Percentiles rank a stretch among this genome's conserved stretches.
phyloP scores from a whole-genome alignment of 208 protist species.

The Leishmania arabica region DNA sequence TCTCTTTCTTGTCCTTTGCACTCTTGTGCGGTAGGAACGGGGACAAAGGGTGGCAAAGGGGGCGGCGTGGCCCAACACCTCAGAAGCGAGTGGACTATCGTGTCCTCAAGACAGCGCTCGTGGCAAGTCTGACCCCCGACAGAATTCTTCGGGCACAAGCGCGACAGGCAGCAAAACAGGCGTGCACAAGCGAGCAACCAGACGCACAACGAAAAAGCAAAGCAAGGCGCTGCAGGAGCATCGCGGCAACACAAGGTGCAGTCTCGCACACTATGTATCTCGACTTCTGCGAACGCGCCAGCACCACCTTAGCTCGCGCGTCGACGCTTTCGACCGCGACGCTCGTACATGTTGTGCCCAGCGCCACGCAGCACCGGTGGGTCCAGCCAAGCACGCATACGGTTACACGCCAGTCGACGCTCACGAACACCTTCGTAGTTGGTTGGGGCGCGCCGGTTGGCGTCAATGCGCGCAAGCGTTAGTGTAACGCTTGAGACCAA shows the following conservation, averaged over 20 bases:
- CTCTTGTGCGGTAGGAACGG: neutral
- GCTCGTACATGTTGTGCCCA: constrained; percentile 87
- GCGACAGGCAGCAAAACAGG: neutral
- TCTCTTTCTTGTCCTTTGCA: neutral
- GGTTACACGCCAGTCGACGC: constrained; percentile 52
- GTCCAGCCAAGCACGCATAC: constrained; percentile 84
- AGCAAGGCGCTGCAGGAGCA: neutral
- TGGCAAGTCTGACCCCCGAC: no score
- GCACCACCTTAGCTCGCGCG: constrained; percentile 21
- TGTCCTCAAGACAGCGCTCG: neutral
- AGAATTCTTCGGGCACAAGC: neutral
- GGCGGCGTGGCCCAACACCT: neutral
- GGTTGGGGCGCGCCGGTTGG: constrained; percentile 65
- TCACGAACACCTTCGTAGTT: constrained; percentile 75
- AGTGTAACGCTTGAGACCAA: constrained; percentile 61
- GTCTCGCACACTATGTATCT: neutral
- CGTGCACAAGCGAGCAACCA: neutral
- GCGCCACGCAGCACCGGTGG: constrained; percentile 81
- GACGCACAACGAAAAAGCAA: neutral
- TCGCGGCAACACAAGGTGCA: neutral
- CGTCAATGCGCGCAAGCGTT: constrained; percentile 83
- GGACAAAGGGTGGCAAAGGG: neutral
- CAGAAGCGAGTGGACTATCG: neutral
- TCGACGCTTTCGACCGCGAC: constrained; percentile 67
- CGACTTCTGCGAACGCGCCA: neutral